A percentile compares a stretch with the other conserved stretches of the same genome.
These are phyloP conservation scores for Claviceps sorghi DNA, from an alignment of 2,329 filamentous ascomycete species.

Conservation along the genomic window DNA sequence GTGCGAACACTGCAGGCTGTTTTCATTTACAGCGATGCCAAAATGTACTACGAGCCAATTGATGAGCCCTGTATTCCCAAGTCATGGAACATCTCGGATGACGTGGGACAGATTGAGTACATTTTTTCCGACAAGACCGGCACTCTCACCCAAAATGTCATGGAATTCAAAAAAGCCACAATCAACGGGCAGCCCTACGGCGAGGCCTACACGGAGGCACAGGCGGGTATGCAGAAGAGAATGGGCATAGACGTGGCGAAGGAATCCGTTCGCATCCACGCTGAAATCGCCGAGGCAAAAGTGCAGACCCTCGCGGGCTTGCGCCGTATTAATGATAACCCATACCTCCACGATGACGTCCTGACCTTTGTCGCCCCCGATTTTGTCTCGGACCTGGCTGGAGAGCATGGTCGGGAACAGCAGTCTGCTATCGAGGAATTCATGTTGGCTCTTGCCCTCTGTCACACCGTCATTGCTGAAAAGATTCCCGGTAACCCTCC, in stretches of 20 bases:
- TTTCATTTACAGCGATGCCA: conserved; percentile 91
- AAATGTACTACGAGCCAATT: conserved; percentile 93
- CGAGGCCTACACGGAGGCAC: conserved; percentile 93
- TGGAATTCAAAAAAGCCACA: conserved; percentile 99
- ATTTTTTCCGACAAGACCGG: conserved; percentile 98
- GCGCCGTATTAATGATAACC: conserved; percentile 70
- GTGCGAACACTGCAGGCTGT: conserved; percentile 84
- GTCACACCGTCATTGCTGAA: conserved; percentile 91
- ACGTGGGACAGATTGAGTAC: conserved; percentile 95
- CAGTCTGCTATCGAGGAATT: conserved; percentile 69
- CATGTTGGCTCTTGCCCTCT: conserved; percentile 90
- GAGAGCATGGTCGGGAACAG: conserved; percentile 63
- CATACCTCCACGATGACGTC: conserved; percentile 77
- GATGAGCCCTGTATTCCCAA: conserved; percentile 95
- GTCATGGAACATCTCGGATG: conserved; percentile 97
- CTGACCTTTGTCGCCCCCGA: conserved; percentile 87
- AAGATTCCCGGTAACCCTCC: conserved; percentile 79
- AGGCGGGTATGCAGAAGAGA: conserved; percentile 89
- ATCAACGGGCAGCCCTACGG: conserved; percentile 95
- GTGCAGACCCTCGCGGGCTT: conserved; percentile 57
- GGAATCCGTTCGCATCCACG: conserved; percentile 56
- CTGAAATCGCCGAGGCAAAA: conserved; percentile 68
- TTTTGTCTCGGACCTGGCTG: conserved; percentile 69
- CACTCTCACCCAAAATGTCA: conserved; percentile 90
- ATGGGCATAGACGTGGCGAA: conserved; percentile 75